Conservation (phyloP, 2,329 filamentous ascomycete genomes). For the Hypoxylon sp. region DNA sequence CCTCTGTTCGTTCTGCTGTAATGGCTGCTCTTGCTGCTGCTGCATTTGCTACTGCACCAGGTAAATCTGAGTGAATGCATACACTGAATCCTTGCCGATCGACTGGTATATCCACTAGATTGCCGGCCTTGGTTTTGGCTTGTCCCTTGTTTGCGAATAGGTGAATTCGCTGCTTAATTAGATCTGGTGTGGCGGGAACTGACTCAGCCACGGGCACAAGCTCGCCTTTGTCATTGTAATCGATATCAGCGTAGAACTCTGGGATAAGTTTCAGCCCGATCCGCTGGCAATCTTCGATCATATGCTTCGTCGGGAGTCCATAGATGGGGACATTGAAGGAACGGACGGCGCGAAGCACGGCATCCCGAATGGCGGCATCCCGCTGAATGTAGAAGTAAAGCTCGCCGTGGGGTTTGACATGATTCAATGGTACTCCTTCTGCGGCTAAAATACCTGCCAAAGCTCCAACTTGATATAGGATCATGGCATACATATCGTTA, state of each 20-base stretch:
- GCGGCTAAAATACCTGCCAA: constrained; percentile 71
- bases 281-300: constrained; percentile 48
- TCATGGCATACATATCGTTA: constrained; percentile 70
- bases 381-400: constrained; percentile 62
- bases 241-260: constrained; percentile 45
- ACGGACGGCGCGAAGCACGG: constrained; percentile 50
- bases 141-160: constrained; percentile 40
- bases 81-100: constrained; percentile 49
- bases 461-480: constrained; percentile 75
- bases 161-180: constrained; percentile 43
- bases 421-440: constrained; percentile 69
- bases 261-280: constrained; percentile 41
- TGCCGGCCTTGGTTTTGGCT: constrained; percentile 39
- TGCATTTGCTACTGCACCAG: constrained; percentile 50
- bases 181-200: constrained; percentile 39
- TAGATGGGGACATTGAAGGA: constrained; percentile 53
- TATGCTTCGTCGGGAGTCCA: constrained; percentile 43
- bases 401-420: constrained; percentile 74
- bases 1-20: constrained; percentile 11
- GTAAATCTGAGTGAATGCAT: constrained; percentile 54
- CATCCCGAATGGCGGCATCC: constrained; percentile 49
- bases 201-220: constrained; percentile 46
- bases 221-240: constrained; percentile 45
- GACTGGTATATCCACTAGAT: constrained; percentile 45
- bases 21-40: constrained; percentile 47